Evolutionary conservation across 73 alveolate species (phyloP).

Genomic region (Uronychia setigera): DNA sequence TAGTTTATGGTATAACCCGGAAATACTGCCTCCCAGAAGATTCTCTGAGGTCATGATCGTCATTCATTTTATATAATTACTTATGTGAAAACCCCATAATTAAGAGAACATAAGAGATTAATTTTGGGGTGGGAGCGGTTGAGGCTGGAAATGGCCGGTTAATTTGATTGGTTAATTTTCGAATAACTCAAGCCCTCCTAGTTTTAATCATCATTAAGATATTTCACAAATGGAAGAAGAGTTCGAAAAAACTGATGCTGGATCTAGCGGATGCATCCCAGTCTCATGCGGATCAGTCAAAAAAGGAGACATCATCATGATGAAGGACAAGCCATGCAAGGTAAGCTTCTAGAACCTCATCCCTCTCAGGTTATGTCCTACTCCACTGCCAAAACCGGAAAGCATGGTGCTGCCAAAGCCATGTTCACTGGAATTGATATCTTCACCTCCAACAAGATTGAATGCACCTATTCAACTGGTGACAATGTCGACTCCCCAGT

Average conservation of each 20-base stretch:
- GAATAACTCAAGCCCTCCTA: neutral
- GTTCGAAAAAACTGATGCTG: constrained; percentile 87
- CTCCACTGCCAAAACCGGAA: constrained; percentile 91
- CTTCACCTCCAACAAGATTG: constrained; percentile 87
- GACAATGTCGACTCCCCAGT: constrained; percentile 92
- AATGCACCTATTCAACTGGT: constrained; percentile 91
- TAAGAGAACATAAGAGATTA: no score
- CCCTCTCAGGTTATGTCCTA: constrained; percentile 70
- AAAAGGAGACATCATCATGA: constrained; percentile 81
- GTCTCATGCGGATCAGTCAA: constrained; percentile 84
- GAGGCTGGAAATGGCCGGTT: neutral
- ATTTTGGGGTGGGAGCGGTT: no score
- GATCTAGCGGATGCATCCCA: constrained; percentile 85
- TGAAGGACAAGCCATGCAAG: constrained; percentile 89
- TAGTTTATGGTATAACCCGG: no score
- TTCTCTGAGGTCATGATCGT: no score
- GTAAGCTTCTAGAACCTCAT: constrained; percentile 16
- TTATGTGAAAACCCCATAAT: no score
- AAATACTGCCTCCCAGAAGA: no score
- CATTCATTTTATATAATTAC: no score
- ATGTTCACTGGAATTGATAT: constrained; percentile 91
- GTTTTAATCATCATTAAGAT: neutral
- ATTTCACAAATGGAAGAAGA: constrained; percentile 55
- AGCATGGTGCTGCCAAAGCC: constrained; percentile 97
- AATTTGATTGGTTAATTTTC: neutral